Base-by-base conservation (phyloP, 306 rosid genomes). In the Gillenia trifoliata region DNA sequence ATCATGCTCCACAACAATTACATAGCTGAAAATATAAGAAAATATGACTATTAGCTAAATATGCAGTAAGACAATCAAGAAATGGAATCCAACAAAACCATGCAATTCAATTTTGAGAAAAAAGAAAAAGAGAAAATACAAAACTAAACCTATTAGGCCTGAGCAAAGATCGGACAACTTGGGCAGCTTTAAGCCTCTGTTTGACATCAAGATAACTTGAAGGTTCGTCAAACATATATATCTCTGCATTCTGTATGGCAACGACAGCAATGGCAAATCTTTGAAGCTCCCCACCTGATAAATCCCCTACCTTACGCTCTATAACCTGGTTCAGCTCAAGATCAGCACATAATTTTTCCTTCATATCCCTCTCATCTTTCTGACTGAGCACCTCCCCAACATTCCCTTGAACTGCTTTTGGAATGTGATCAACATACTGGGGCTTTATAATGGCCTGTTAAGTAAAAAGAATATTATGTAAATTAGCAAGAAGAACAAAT, bases 231-330 rank as follows among this genome's bases (percentile, higher is more conserved):
- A 95, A 95, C 98, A 95, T 95, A 73, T 92, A 95, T 72, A 95
- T 95, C 84, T 92, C 99, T 33, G 99, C 99, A 80, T 83, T 86
- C 83, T 95, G 99, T 77, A 92, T 87, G 74, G 97, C 96, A 79
- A 95, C 97, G 49, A 89, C 97, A 2, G 98, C 99, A 89, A 95
- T 95, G 57, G 99, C 99, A 85, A 95, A 95, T 73, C 98, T 84
- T 86, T 95, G 98, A 83, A 95, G 99, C 80, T 95, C 99, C 71
- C 99, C 99, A 76, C 98, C 99, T 2, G 99, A 92, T 68, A 95
- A 88, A 82, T 95, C 98, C 63, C 93, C 99, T 25, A 95, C 98
- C 80, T 89, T 95, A 68, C 97, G 96, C 49, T 92, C 99, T 75
- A 87, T 90, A 85, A 95, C 99, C 83, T 89, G 97, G 83, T 95